A percentile compares a stretch with the other conserved stretches of the same genome.
Evolutionary conservation across 805 yeast genomes (phyloP).

Genomic region (Vanderwaltozyma tropicalis): DNA sequence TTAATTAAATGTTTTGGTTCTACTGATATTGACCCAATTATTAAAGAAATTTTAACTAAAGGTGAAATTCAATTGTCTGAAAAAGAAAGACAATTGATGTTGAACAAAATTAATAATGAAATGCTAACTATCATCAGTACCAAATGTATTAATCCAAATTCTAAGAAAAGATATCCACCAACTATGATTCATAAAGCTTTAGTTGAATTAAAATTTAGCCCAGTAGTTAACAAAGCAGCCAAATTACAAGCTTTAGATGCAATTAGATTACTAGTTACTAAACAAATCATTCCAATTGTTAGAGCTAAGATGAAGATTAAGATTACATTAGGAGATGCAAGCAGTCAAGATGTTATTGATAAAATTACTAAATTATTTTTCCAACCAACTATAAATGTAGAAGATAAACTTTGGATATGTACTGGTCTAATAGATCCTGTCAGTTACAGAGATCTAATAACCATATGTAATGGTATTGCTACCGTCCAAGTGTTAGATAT

Average conservation of each 20-base stretch:
- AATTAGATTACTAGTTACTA: slow-evolving; percentile 60
- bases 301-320: slow-evolving; percentile 88
- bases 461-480: slow-evolving; percentile 48
- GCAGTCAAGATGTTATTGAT: slow-evolving; percentile 31
- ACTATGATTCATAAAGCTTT: slow-evolving; percentile 86
- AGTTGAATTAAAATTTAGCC: slow-evolving; percentile 66
- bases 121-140: slow-evolving; percentile 75
- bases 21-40: slow-evolving; percentile 62
- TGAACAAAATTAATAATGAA: slow-evolving; percentile 67
- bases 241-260: slow-evolving; percentile 90
- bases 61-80: slow-evolving; percentile 94
- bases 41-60: slow-evolving; percentile 70
- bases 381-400: slow-evolving; percentile 34
- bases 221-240: slow-evolving; percentile 62
- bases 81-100: slow-evolving; percentile 75
- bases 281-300: slow-evolving; percentile 84
- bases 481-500: slow-evolving; percentile 68
- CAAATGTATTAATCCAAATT: slow-evolving; percentile 83
- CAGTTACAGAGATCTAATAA: slow-evolving; percentile 60
- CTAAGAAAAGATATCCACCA: slow-evolving; percentile 87
- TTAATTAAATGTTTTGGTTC: slow-evolving; percentile 63
- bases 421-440: slow-evolving; percentile 79
- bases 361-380: slow-evolving; percentile 36
- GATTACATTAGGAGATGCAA: slow-evolving; percentile 41
- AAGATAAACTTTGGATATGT: slow-evolving; percentile 41